Evolutionary conservation across 805 yeast genomes (phyloP).

Genomic region (Candida loeiensis): DNA sequence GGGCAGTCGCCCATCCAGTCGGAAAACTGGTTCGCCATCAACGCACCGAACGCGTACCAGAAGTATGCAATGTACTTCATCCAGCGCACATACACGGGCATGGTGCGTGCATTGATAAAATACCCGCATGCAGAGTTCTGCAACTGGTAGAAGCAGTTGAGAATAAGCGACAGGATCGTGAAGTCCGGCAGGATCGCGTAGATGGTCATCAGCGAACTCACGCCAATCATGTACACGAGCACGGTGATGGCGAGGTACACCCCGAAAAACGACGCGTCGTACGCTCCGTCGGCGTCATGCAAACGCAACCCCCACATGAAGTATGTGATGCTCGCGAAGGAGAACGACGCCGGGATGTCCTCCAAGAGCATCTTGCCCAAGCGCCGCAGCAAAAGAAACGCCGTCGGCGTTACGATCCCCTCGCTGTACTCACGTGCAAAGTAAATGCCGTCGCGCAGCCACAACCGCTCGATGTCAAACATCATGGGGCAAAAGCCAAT

Average conservation of each 20-base stretch:
- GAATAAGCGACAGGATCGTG: slow-evolving; percentile 56
- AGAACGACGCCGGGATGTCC: slow-evolving; percentile 59
- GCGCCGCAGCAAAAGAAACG: slow-evolving; percentile 65
- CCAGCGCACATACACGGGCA: slow-evolving; percentile 90
- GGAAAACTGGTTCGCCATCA: slow-evolving; percentile 62
- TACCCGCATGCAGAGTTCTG: slow-evolving; percentile 80
- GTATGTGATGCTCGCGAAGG: slow-evolving; percentile 60
- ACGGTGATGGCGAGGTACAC: slow-evolving; percentile 20
- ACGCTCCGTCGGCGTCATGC: slow-evolving; percentile 11
- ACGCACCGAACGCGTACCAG: slow-evolving; percentile 76
- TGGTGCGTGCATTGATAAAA: slow-evolving; percentile 64
- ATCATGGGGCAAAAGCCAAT: slow-evolving; percentile 40
- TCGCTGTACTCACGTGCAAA: slow-evolving; percentile 64
- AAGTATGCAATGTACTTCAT: slow-evolving; percentile 69
- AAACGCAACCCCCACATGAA: slow-evolving; percentile 72
- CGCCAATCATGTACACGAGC: slow-evolving; percentile 17
- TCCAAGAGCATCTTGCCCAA: slow-evolving; percentile 64
- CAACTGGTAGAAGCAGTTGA: slow-evolving; percentile 62
- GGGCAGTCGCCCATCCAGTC: slow-evolving; percentile 60
- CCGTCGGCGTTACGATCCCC: slow-evolving; percentile 59
- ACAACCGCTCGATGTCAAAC: slow-evolving; percentile 37
- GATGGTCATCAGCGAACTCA: slow-evolving; percentile 19
- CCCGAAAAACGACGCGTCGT: slow-evolving; percentile 18
- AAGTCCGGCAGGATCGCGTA: slow-evolving; percentile 56
- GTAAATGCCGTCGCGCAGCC: slow-evolving; percentile 35